A percentile compares a stretch with the other conserved stretches of the same genome.
phyloP scores from a whole-genome alignment of 345 rosid species.

The Barbarea vulgaris region DNA sequence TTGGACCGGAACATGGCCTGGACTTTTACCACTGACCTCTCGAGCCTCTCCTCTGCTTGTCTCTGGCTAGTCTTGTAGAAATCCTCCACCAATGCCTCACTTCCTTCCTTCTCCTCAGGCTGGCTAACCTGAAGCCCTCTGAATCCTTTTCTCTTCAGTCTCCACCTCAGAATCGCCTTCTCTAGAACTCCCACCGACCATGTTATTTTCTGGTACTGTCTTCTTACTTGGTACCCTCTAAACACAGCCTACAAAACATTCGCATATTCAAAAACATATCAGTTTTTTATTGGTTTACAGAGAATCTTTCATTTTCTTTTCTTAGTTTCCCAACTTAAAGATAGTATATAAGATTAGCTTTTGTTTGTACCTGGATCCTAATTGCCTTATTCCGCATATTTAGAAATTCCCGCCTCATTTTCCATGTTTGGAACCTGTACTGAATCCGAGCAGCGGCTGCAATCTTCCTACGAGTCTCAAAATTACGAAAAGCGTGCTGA shows the following conservation, averaged over 20 bases:
- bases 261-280: background rate
- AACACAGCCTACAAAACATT: slow-evolving; percentile 68
- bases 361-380: slow-evolving; percentile 73
- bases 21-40: slow-evolving; percentile 74
- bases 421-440: slow-evolving; percentile 89
- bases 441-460: slow-evolving; percentile 90
- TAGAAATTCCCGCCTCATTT: slow-evolving; percentile 71
- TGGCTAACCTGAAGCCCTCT: slow-evolving; percentile 74
- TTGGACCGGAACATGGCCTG: slow-evolving; percentile 97
- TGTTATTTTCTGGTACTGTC: slow-evolving; percentile 73
- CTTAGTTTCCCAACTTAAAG: background rate
- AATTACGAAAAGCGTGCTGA: slow-evolving; percentile 91
- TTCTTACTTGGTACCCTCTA: slow-evolving; percentile 84
- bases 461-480: slow-evolving; percentile 64
- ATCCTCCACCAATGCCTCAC: slow-evolving; percentile 66
- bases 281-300: background rate
- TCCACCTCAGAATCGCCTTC: slow-evolving; percentile 93
- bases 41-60: slow-evolving; percentile 92
- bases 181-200: slow-evolving; percentile 98
- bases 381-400: slow-evolving; percentile 71
- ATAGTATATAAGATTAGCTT: background rate
- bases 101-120: slow-evolving; percentile 49
- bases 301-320: background rate
- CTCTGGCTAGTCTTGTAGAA: slow-evolving; percentile 73
- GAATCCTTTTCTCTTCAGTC: slow-evolving; percentile 84